Evolutionary conservation across 495 filamentous ascomycete species (phyloP), one percentile per base, ranked within the genome.

Genomic region (Hyaloscypha variabilis): DNA sequence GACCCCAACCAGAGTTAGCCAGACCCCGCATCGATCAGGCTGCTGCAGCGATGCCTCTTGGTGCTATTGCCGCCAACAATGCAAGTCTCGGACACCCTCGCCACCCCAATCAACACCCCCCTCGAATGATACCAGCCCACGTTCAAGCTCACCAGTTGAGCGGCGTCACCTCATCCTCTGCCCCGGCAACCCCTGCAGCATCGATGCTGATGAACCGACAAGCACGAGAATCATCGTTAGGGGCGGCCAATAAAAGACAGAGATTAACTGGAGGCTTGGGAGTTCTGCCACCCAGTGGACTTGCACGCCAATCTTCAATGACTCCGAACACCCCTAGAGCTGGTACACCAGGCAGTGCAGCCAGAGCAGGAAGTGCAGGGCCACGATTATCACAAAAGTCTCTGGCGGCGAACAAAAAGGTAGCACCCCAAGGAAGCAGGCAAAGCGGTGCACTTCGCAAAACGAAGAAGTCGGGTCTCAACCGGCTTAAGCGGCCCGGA

Each of bases 321-420:
- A 91, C 92, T 3, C 93, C 91, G 0, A 90, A 90, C 8, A 97
- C 92, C 3, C 93, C 93, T n/a, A 95, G 95, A 76, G 83, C 85
- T 2, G 86, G 84, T 0, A 89, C 90, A 17, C 89, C 90, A 6
- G 74, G 76, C 1, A 34, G 49, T 24, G 79, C 78, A 11, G 71
- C 78, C 13, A 84, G 91, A 30, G 89, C 88, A 2, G 91, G 91
- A 29, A 93, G 90, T 71, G 89, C 83, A 1, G 90, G 90, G 2
- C 90, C 91, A 1, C 82, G 90, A 42, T 69, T 77, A 58, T 73
- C 42, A 81, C 80, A 65, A 80, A 85, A 63, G 85, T 78, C 0
- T 10, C 67, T 61, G 0, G 71, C 77, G 5, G 71, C 77, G 5
- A 83, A 81, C 11, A 92, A 91, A 75, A 90, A 90, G 36, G 84